These are phyloP conservation scores for Phaeomoniella chlamydospora DNA, from an alignment of 2,329 filamentous ascomycete genomes.

Conservation along the genomic window DNA sequence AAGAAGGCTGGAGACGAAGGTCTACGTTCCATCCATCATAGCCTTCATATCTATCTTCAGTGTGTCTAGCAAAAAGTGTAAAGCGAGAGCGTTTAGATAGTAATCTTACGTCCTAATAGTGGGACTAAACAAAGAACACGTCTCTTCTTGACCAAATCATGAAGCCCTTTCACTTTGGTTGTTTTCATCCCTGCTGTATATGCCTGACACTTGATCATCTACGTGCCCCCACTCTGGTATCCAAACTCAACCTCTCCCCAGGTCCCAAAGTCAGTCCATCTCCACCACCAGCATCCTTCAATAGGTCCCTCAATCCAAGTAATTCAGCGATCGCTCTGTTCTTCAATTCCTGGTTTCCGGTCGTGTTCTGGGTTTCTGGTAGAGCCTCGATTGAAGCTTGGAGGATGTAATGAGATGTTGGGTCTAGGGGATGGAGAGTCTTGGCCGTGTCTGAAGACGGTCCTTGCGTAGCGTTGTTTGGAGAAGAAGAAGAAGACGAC, in stretches of 20 bases:
- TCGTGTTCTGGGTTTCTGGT: conserved; percentile 25
- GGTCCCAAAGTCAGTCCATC: conserved; percentile 42
- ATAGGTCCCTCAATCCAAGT: conserved; percentile 35
- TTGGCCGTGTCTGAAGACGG: conserved; percentile 28
- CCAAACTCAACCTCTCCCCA: conserved; percentile 43
- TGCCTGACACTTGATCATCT: no score
- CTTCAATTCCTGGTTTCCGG: conserved; percentile 37
- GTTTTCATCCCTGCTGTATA: no score
- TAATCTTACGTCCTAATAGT: background rate
- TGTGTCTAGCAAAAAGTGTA: background rate
- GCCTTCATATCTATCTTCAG: no score
- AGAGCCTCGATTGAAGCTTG: conserved; percentile 43
- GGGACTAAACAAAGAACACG: background rate
- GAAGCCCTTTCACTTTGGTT: no score
- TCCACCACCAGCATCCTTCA: conserved; percentile 39
- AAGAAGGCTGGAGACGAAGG: background rate
- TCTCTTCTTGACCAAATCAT: no score
- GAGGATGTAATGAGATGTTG: conserved; percentile 42
- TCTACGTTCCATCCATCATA: no score
- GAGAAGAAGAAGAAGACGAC: no score
- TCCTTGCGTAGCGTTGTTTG: no score
- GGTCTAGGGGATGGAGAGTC: conserved; percentile 36
- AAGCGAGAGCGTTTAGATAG: background rate
- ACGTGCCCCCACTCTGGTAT: conserved; percentile 36
- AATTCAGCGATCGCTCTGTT: conserved; percentile 40